Evolutionary conservation across 768 basidiomycete genomes (phyloP).

Genomic region (Trametes punicea): DNA sequence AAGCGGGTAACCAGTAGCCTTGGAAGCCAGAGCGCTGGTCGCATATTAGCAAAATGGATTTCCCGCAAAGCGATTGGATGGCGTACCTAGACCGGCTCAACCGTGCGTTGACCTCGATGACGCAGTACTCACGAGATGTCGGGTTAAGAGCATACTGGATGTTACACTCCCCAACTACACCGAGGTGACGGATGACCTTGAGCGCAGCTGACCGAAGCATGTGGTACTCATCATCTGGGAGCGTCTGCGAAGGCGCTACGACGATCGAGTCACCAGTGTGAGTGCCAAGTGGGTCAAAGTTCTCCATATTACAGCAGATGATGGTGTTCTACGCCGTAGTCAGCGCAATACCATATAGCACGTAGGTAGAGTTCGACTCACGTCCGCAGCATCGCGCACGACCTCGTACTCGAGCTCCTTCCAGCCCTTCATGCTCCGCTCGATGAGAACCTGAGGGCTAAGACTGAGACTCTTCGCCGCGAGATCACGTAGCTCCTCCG

Average conservation of each 20-base stretch:
- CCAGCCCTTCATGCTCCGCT: slow-evolving; percentile 99
- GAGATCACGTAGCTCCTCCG: slow-evolving; percentile 92
- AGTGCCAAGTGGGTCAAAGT: slow-evolving; percentile 98
- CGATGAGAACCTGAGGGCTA: slow-evolving; percentile 94
- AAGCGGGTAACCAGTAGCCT: slow-evolving; percentile 97
- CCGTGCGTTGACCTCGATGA: slow-evolving; percentile 98
- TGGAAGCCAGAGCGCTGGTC: slow-evolving; percentile 87
- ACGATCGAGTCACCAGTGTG: slow-evolving; percentile 99
- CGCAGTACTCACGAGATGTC: slow-evolving; percentile 88
- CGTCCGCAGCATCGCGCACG: slow-evolving; percentile 95
- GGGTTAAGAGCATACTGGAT: slow-evolving; percentile 99
- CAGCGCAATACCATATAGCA: not conserved
- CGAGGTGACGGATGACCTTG: slow-evolving; percentile 82
- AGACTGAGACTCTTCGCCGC: slow-evolving; percentile 88
- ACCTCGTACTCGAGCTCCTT: slow-evolving; percentile 99
- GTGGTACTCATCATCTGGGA: slow-evolving; percentile 98
- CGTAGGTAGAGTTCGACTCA: slow-evolving; percentile 38
- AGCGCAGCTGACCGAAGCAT: slow-evolving; percentile 98
- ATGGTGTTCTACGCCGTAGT: slow-evolving; percentile 79
- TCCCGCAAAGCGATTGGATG: too few species aligned
- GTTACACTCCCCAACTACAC: slow-evolving; percentile 93
- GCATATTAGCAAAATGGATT: slow-evolving; percentile 17
- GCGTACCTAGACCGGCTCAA: slow-evolving; percentile 79
- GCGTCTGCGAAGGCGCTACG: slow-evolving; percentile 95
- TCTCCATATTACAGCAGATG: slow-evolving; percentile 99